Conservation (phyloP, 768 basidiomycete species). For the Kwoniella sp. region DNA sequence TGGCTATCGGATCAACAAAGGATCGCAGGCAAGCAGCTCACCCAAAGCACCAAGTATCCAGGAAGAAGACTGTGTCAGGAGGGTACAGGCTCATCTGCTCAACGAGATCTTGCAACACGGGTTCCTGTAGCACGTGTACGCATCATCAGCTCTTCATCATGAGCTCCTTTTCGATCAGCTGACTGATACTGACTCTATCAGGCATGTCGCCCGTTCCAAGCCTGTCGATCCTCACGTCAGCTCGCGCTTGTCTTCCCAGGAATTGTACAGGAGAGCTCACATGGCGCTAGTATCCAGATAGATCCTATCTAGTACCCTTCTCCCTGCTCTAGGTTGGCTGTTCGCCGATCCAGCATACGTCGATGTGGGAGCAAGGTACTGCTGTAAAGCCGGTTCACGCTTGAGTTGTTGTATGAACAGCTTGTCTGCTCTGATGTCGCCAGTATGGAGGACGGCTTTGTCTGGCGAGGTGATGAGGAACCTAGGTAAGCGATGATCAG, state of each 20-base stretch:
- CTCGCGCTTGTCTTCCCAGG: no score
- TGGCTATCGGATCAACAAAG: no score
- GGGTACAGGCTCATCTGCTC: conserved; percentile 72
- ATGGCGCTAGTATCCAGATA: conserved; percentile 72
- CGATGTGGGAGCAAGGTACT: conserved; percentile 62
- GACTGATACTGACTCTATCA: conserved; percentile 33
- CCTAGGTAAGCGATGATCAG: conserved; percentile 60
- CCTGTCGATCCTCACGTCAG: no score
- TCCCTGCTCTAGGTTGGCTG: conserved; percentile 10
- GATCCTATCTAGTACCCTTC: conserved; percentile 66
- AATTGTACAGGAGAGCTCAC: conserved; percentile 29
- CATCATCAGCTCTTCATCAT: no score
- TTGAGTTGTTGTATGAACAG: conserved; percentile 71
- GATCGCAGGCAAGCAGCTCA: no score
- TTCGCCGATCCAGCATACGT: conserved; percentile 25
- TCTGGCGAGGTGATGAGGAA: conserved; percentile 68
- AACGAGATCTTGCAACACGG: conserved; percentile 69
- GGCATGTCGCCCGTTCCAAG: conserved; percentile 56
- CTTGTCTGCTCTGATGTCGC: conserved; percentile 86
- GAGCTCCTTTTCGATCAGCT: no score
- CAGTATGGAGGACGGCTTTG: conserved; percentile 85
- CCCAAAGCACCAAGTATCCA: conserved; percentile 95
- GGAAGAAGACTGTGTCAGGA: conserved; percentile 70
- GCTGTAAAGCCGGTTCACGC: conserved; percentile 71
- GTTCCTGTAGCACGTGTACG: conserved; percentile 60